Base-by-base conservation (phyloP, 2,329 filamentous ascomycete species). In the Ophiocordyceps camponoti-leonardi region DNA sequence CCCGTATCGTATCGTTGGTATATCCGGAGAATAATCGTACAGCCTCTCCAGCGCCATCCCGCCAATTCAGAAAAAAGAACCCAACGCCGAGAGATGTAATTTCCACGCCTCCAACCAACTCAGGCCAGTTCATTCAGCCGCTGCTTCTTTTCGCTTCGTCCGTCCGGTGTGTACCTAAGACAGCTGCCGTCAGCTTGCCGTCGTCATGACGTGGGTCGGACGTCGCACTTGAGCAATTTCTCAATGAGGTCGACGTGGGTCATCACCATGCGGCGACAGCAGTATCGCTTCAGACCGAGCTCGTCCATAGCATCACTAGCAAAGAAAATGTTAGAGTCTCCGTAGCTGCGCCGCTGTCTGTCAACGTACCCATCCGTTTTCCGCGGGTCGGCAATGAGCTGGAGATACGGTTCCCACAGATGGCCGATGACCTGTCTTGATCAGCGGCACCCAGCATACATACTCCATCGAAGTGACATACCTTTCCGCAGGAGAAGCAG, bases 401-500 rank as follows among this genome's bases (percentile, higher is more conserved):
- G 81, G 53, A 96, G 74, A 63, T 95, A 98, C 53, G 84, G 81
- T 67, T 98, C 92, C 88, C 92, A 98, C 45, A 98, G 80, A 66
- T 98, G 92, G 52, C 86, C 92, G 48, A 88, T 86, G 61, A 98
- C 92, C 92, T 96, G 60, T 8, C 23, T 31, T 20, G 45, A 58
- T 63, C 56, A 66, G 61, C 50, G 46, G 33, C 16, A 12, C 19
- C 18, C 30, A n/a, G 20, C 5, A 6, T 12, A 22, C 16, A 37
- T 45, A 37, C 19, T 19, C 26, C n/a, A n/a, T n/a, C n/a, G n/a
- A 44, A 45, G n/a, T 41, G 35, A 13, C 54, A 66, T 49, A 94
- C 92, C 85, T 98, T 98, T 65, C 92, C 92, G 66, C 92, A 98
- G 48, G 92, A 96, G 68, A 98, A 98, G 70, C 92, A 98, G 55